A percentile compares a stretch with the other conserved stretches of the same genome.
These are phyloP conservation scores for Ceratocystis variospora DNA, from an alignment of 2,329 filamentous ascomycete species.

Conservation along the genomic window DNA sequence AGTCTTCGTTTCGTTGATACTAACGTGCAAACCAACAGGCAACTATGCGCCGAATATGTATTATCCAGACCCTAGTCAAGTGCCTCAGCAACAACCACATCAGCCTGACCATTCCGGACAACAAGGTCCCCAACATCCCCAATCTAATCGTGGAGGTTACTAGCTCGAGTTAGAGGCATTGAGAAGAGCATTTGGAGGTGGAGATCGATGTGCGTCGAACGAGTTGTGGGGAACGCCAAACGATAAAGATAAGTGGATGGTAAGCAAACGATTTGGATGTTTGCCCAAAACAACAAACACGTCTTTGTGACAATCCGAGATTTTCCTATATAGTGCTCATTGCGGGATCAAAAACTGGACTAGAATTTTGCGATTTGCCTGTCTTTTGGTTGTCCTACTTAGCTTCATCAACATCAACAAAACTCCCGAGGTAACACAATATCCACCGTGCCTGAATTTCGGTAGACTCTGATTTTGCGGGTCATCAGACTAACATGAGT, in stretches of 20 bases:
- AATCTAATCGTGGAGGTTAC: conserved; percentile 30
- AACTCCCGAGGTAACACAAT: conserved; percentile 1
- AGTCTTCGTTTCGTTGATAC: not conserved
- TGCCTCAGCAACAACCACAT: conserved; percentile 28
- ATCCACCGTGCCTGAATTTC: not conserved
- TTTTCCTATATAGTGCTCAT: not conserved
- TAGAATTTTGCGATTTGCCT: not conserved
- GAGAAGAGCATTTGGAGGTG: not conserved
- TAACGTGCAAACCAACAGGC: conserved; percentile 4
- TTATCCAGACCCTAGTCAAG: conserved; percentile 35
- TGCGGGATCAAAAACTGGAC: not conserved
- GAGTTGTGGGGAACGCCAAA: not conserved
- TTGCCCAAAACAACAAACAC: not conserved
- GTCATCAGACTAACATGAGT: conserved; percentile 7
- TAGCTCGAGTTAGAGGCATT: conserved; percentile 23
- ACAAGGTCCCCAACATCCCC: conserved; percentile 1
- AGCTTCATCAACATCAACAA: not conserved
- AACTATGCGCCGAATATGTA: conserved; percentile 16
- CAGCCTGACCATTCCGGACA: conserved; percentile 23
- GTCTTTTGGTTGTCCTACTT: not conserved
- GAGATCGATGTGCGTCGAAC: not conserved
- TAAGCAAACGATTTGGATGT: not conserved
- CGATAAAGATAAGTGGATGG: not conserved
- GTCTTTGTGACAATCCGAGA: not conserved
- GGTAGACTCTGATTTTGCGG: not conserved